Conservation (phyloP, 2,329 filamentous ascomycete genomes). For the Fusarium sp. region DNA sequence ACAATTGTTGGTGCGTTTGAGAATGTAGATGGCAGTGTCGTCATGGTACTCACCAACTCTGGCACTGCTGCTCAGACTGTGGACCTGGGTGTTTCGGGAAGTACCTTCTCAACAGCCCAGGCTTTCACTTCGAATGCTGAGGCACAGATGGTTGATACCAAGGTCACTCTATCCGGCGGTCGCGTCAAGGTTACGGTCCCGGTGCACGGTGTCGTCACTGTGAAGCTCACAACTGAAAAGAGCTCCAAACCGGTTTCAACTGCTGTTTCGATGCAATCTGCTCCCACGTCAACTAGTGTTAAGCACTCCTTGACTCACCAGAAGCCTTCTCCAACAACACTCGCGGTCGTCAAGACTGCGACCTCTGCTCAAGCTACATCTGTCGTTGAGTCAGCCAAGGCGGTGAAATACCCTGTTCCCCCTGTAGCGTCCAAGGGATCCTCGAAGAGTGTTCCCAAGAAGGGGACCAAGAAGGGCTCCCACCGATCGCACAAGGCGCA, state of each 20-base stretch:
- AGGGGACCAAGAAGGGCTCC: neutral
- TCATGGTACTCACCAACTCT: neutral
- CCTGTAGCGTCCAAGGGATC: neutral
- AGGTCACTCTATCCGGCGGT: neutral
- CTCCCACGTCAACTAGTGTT: fast-evolving
- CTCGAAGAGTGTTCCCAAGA: neutral
- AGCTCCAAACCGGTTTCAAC: neutral
- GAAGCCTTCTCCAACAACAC: neutral
- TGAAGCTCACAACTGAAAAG: neutral
- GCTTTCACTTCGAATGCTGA: neutral
- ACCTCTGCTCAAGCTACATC: neutral
- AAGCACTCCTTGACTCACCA: no score
- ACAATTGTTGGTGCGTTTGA: neutral
- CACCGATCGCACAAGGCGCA: neutral
- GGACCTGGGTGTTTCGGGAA: neutral
- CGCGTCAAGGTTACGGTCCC: neutral
- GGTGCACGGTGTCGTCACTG: neutral
- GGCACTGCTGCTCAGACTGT: neutral
- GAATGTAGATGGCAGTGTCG: neutral
- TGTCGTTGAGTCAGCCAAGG: neutral
- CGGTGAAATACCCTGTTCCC: neutral
- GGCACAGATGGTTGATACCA: neutral
- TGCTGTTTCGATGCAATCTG: neutral
- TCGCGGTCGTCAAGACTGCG: neutral
- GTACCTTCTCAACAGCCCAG: neutral